Evolutionary conservation across 495 filamentous ascomycete genomes (phyloP).

Genomic region (Elasticomyces elasticus): DNA sequence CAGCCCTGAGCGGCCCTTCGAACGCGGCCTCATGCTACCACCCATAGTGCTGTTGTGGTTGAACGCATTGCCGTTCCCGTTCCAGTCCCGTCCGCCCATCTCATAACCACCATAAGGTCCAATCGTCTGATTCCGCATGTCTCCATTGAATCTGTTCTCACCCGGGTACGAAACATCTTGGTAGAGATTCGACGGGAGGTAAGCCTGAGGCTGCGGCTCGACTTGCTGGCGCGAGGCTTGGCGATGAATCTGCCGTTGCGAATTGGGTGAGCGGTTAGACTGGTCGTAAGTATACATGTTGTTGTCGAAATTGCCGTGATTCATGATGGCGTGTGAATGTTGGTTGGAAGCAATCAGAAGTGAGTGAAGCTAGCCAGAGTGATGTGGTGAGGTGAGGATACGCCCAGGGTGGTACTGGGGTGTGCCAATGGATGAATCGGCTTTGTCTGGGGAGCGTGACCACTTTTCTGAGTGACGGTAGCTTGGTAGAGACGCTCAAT

Average conservation of each 20-base stretch:
- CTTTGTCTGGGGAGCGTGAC: not conserved
- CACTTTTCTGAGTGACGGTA: not conserved
- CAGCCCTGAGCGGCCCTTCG: constrained; percentile 45
- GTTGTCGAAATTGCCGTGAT: constrained; percentile 21
- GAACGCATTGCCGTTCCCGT: constrained; percentile 43
- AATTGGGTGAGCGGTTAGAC: constrained; percentile 20
- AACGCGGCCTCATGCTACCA: constrained; percentile 39
- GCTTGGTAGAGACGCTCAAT: not conserved
- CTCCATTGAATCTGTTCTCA: constrained; percentile 44
- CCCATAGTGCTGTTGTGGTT: constrained; percentile 39
- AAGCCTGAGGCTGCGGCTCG: constrained; percentile 33
- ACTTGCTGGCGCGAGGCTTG: constrained; percentile 22
- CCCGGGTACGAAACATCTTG: constrained; percentile 47
- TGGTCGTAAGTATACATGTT: constrained; percentile 23
- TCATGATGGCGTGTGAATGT: constrained; percentile 6
- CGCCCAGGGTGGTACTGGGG: not conserved
- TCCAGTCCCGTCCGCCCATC: constrained; percentile 51
- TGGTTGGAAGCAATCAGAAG: not conserved
- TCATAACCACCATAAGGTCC: constrained; percentile 48
- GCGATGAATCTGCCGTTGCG: constrained; percentile 19
- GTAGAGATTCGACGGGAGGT: constrained; percentile 54
- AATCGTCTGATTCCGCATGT: constrained; percentile 48
- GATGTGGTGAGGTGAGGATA: not conserved
- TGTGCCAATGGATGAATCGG: not conserved
- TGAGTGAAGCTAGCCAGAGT: not conserved